Evolutionary conservation across 495 filamentous ascomycete species (phyloP).

Genomic region (Physcia stellaris): DNA sequence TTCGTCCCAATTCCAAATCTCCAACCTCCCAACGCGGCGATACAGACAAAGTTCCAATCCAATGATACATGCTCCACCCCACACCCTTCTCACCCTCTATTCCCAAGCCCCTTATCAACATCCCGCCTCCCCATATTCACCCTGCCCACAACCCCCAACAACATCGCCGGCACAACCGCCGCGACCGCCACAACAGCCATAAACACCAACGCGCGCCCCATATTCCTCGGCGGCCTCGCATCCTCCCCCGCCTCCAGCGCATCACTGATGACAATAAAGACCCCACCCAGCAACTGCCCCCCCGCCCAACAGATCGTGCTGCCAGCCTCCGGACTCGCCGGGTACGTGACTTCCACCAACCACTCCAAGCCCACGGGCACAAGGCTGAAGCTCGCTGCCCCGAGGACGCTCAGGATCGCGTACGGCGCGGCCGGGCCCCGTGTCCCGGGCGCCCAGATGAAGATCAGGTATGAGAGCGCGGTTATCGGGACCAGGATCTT

Average conservation of each 20-base stretch:
- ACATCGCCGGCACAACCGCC: slow-evolving; percentile 51
- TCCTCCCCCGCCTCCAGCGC: slow-evolving; percentile 50
- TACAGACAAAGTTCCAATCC: too few relatives aligned
- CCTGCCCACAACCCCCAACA: slow-evolving; percentile 49
- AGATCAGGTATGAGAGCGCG: slow-evolving; percentile 53
- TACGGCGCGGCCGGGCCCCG: slow-evolving; percentile 56
- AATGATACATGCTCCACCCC: background rate
- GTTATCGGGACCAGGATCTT: slow-evolving; percentile 65
- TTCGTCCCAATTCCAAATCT: too few relatives aligned
- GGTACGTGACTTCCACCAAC: slow-evolving; percentile 73
- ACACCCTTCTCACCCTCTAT: slow-evolving; percentile 1
- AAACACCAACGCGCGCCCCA: slow-evolving; percentile 65
- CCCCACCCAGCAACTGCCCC: slow-evolving; percentile 54
- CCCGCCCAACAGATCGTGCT: slow-evolving; percentile 72
- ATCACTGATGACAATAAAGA: slow-evolving; percentile 74
- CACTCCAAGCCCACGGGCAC: slow-evolving; percentile 80
- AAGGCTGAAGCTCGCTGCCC: slow-evolving; percentile 66
- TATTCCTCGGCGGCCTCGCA: slow-evolving; percentile 48
- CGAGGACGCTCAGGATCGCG: slow-evolving; percentile 55
- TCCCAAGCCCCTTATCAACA: slow-evolving; percentile 28
- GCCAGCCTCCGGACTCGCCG: slow-evolving; percentile 76
- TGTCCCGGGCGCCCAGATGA: slow-evolving; percentile 70
- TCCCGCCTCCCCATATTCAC: slow-evolving; percentile 43
- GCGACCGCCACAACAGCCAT: slow-evolving; percentile 53
- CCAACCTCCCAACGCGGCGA: too few relatives aligned